Conservation (phyloP, 192 early-diverging fungal species). For the Chytriomyces confervae region DNA sequence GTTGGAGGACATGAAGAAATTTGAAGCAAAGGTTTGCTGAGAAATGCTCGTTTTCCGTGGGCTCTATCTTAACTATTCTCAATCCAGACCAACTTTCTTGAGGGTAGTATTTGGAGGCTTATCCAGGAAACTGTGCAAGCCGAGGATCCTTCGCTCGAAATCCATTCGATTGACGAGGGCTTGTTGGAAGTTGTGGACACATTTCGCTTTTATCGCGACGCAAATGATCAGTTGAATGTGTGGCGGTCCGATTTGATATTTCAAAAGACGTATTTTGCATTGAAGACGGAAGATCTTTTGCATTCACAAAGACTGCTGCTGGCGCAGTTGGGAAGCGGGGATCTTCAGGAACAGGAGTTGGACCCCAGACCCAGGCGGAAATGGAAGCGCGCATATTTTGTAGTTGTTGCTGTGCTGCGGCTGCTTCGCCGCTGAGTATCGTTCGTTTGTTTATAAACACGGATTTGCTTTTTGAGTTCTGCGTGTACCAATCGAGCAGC, state of each 20-base stretch:
- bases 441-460: neutral
- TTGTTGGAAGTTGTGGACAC: neutral
- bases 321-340: neutral
- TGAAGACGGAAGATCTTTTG: conserved; percentile 13
- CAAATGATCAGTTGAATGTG: conserved; percentile 1
- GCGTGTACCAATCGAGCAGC: too few species aligned
- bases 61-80: neutral
- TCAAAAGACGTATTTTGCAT: conserved; percentile 22
- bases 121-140: neutral
- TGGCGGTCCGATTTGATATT: conserved; percentile 31
- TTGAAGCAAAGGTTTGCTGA: conserved; percentile 4
- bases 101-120: neutral
- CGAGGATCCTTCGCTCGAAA: neutral
- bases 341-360: neutral
- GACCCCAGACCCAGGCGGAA: neutral
- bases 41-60: neutral
- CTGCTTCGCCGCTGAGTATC: too few species aligned
- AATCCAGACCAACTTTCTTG: conserved; percentile 3
- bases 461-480: neutral
- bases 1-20: neutral
- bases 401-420: conserved; percentile 17
- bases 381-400: conserved; percentile 20
- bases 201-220: neutral
- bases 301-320: conserved; percentile 19
- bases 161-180: conserved; percentile 4